phyloP scores from a whole-genome alignment of 495 filamentous ascomycete species.

The Xanthoparmelia taractica region DNA sequence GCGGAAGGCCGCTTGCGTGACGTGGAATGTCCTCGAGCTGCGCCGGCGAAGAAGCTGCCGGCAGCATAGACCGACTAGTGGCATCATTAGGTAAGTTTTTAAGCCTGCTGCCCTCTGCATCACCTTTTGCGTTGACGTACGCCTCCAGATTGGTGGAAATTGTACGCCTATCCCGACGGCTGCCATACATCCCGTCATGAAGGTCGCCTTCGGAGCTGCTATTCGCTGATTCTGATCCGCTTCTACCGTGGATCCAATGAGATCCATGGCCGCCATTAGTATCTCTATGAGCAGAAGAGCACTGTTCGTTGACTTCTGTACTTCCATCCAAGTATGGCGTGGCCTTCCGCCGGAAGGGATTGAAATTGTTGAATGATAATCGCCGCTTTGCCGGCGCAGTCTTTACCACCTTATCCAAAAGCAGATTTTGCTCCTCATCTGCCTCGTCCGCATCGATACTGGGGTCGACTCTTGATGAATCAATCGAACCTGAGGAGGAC shows the following conservation, averaged over 20 bases:
- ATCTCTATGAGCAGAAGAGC: constrained; percentile 6
- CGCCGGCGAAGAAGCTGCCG: not conserved
- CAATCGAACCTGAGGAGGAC: constrained; percentile 3
- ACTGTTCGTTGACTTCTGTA: not conserved
- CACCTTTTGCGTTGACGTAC: not conserved
- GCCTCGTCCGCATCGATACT: not conserved
- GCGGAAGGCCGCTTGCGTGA: constrained; percentile 16
- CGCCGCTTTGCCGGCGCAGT: constrained; percentile 6
- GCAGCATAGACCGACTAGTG: not conserved
- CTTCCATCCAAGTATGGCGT: constrained; percentile 2
- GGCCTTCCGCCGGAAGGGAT: constrained; percentile 7
- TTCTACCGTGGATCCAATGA: not conserved
- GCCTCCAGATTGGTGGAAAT: constrained; percentile 13
- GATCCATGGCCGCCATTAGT: constrained; percentile 17
- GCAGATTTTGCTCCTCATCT: not conserved
- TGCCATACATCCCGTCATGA: constrained; percentile 13
- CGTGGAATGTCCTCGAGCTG: constrained; percentile 2
- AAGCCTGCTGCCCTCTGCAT: not conserved
- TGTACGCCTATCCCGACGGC: constrained; percentile 14
- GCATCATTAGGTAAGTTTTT: not conserved
- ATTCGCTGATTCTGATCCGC: constrained; percentile 2
- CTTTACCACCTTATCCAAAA: not conserved
- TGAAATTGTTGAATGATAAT: constrained; percentile 14
- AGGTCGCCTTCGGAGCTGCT: not conserved
- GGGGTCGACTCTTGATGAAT: not conserved